These are phyloP conservation scores for Solanum lignicaule DNA, from an alignment of 257 asterid genomes.

Conservation along the genomic window DNA sequence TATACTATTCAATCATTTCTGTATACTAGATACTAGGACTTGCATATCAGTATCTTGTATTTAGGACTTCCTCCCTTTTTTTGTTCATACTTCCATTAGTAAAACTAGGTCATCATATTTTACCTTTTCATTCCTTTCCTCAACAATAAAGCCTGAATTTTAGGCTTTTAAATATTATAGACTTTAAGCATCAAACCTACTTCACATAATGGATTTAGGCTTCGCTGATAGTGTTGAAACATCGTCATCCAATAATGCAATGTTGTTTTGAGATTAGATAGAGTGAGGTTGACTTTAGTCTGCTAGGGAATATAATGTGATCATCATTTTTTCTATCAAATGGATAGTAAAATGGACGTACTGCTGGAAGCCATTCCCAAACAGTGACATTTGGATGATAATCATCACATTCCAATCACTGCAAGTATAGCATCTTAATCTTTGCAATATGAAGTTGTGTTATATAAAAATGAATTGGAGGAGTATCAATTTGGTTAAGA, in stretches of 20 bases:
- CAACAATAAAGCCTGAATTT: neutral
- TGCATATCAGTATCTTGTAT: neutral
- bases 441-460: neutral
- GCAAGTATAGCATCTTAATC: neutral
- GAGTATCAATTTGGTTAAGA: neutral
- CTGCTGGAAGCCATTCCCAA: neutral
- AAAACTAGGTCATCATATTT: neutral
- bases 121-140: neutral
- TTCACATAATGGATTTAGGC: neutral
- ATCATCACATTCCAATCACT: neutral
- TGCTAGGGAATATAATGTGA: neutral
- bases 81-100: neutral
- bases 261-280: neutral
- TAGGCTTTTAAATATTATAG: neutral
- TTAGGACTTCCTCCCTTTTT: neutral
- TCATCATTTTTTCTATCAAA: neutral
- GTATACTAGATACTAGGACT: neutral
- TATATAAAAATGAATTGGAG: neutral
- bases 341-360: neutral
- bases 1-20: neutral
- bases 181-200: neutral
- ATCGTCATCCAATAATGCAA: neutral
- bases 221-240: neutral
- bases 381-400: neutral
- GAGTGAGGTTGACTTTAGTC: neutral